Conservation (phyloP, 1,139 yeast genomes). For the Lodderomyces jiufengensis region DNA sequence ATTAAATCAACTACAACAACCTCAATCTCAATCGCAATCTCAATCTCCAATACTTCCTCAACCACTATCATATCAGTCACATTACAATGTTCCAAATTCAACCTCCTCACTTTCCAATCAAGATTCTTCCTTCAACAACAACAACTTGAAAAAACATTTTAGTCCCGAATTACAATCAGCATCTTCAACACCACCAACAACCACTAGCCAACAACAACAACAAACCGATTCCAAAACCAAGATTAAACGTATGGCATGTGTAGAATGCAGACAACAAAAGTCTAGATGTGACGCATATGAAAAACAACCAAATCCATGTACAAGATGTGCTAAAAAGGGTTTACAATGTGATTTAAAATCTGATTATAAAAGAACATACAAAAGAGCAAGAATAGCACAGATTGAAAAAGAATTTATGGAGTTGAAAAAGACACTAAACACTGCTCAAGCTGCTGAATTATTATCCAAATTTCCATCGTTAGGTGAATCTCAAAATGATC, state of each 20-base stretch:
- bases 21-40: slow-evolving; percentile 4
- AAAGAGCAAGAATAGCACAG: slow-evolving; percentile 79
- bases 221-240: slow-evolving; percentile 15
- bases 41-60: slow-evolving; percentile 6
- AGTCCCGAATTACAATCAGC: slow-evolving; percentile 1
- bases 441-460: slow-evolving; percentile 48
- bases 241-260: slow-evolving; percentile 77
- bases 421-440: slow-evolving; percentile 56
- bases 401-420: slow-evolving; percentile 77
- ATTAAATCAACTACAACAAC: slow-evolving; percentile 2
- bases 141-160: too few species aligned
- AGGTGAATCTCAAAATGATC: slow-evolving; percentile 2
- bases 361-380: slow-evolving; percentile 84
- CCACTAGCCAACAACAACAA: slow-evolving; percentile 12
- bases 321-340: slow-evolving; percentile 70
- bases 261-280: slow-evolving; percentile 94
- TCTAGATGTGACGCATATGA: slow-evolving; percentile 84
- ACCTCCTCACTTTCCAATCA: neutral
- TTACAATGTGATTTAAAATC: slow-evolving; percentile 69
- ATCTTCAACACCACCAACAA: slow-evolving; percentile 8
- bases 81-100: neutral
- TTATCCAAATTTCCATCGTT: slow-evolving; percentile 32
- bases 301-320: slow-evolving; percentile 74
- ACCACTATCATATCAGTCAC: neutral
- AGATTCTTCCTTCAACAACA: neutral